Evolutionary conservation across 306 rosid genomes (phyloP), one percentile per base, ranked within the genome.

Genomic region (Medicago arabica): DNA sequence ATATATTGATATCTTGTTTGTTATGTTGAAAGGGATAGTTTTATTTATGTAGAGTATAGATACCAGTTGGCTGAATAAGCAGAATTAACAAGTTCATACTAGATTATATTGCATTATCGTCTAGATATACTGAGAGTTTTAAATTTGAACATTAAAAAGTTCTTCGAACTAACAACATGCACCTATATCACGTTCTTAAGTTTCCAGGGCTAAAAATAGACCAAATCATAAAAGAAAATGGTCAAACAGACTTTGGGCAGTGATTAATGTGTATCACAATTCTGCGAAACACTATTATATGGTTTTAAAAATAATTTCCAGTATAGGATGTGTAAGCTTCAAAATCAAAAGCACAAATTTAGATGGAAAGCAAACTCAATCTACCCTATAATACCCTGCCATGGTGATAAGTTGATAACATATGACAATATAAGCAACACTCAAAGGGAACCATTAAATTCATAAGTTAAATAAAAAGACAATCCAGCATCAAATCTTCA

Each of bases 401-500:
- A 67, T 11, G 25, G 58, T 19, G n/a, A 50, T 41, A 41, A 34
- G 38, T 34, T 34, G 38, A 34, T 46, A 46, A 16, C 57, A 50
- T 50, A 67, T 8, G 50, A 34, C 8, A 67, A 43, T 10, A 60
- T 61, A 18, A 31, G n/a, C 69, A 77, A 31, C 44, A 77, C 58
- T 71, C 41, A 71, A 71, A 71, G 21, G 19, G 82, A 75, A 70
- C 51, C 62, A 79, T 67, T 63, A 58, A 57, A 75, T 84, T 61
- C 79, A 67, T 16, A 67, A 71, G 19, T 17, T 17, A 74, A 70
- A 61, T 34, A 61, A 66, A 41, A 41, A 60, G 75, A 21, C 41
- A 76, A 67, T 49, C 51, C 73, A 69, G 70, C 75, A 61, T 46
- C 57, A 78, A 78, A 47, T 46, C 36, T n/a, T 25, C 71, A 64